Evolutionary conservation across 805 yeast genomes (phyloP), one percentile per base, ranked within the genome.

Genomic region (Schizosaccharomyces cryophilus): DNA sequence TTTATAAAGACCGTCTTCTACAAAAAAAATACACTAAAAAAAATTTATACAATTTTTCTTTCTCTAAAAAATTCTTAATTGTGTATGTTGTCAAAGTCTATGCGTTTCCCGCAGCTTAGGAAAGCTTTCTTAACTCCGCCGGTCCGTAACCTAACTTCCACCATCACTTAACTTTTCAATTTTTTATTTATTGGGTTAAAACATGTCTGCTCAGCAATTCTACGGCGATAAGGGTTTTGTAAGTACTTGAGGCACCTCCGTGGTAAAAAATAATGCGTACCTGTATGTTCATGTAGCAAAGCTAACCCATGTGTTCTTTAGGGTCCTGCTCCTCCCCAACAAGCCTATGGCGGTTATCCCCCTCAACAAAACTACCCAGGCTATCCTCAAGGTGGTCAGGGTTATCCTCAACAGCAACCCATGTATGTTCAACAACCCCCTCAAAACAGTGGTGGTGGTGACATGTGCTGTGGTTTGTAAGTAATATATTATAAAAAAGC

Each of bases 401-500:
- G 51, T 19, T 51, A 51, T 29, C 35, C 56, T 51, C 35, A 21
- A 19, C 56, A 51, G 6, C 56, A 51, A n/a, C 56, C 56, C n/a
- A 51, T 51, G 56, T 51, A 51, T 51, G 56, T 51, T 15, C 56
- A 51, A 29, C 56, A 51, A 51, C 56, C 56, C 24, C 51, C 21
- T 13, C 35, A 21, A 17, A 21, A 17, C 15, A 15, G 26, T 29
- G 35, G 19, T 51, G 56, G 56, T 29, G 35, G 56, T 29, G 56
- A 51, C 4, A 21, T 51, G 30, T 51, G 56, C 56, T 51, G 56
- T 51, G 56, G 56, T 51, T 13, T 51, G 56, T 51, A 51, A 51
- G 56, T 51, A 51, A 35, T 9, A 11, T 51, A n/a, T 17, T 19
- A 7, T 5, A 51, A 13, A 19, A 19, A n/a, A 11, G 54, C 54